Conservation (phyloP, 2,329 filamentous ascomycete genomes). For the Fusarium protoensiforme region DNA sequence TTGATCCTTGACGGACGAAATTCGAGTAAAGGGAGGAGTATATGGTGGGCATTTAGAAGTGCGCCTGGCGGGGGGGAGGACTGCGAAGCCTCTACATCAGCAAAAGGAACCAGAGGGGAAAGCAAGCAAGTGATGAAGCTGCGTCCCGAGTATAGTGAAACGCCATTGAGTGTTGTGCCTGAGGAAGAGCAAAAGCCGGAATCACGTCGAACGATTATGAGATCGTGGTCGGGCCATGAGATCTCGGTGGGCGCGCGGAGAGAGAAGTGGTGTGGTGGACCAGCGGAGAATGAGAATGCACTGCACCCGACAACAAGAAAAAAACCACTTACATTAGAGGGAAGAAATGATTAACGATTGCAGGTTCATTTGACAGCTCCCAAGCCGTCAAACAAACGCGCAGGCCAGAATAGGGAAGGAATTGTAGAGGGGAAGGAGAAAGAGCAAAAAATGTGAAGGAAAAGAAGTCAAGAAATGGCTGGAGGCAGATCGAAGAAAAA, state of each 20-base stretch:
- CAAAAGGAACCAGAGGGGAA: conserved; percentile 13
- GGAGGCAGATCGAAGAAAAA: conserved; percentile 34
- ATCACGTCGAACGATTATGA: conserved; percentile 42
- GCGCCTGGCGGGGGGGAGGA: conserved; percentile 69
- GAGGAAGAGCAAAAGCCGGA: conserved; percentile 32
- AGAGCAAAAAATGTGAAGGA: conserved; percentile 28
- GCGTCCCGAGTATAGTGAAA: conserved; percentile 11
- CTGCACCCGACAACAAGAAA: neutral
- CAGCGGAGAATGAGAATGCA: conserved; percentile 20
- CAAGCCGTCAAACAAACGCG: conserved; percentile 93
- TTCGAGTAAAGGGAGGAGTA: conserved; percentile 76
- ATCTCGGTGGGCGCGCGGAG: conserved; percentile 36
- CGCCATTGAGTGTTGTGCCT: conserved; percentile 26
- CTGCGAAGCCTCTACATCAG: conserved; percentile 49
- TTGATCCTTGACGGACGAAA: conserved; percentile 96
- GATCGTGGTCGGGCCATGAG: conserved; percentile 42
- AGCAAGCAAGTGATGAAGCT: neutral
- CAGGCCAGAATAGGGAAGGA: conserved; percentile 53
- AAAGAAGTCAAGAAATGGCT: conserved; percentile 35
- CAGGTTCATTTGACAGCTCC: conserved; percentile 99
- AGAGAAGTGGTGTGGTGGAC: conserved; percentile 34
- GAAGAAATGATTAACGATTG: conserved; percentile 70
- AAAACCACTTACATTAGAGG: conserved; percentile 68
- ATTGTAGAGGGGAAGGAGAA: conserved; percentile 34
- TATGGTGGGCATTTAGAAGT: conserved; percentile 90